Percentiles rank a stretch among this genome's conserved stretches.
These are phyloP conservation scores for Coemansia sp. DNA, from an alignment of 371 early-diverging fungal species.

Conservation along the genomic window DNA sequence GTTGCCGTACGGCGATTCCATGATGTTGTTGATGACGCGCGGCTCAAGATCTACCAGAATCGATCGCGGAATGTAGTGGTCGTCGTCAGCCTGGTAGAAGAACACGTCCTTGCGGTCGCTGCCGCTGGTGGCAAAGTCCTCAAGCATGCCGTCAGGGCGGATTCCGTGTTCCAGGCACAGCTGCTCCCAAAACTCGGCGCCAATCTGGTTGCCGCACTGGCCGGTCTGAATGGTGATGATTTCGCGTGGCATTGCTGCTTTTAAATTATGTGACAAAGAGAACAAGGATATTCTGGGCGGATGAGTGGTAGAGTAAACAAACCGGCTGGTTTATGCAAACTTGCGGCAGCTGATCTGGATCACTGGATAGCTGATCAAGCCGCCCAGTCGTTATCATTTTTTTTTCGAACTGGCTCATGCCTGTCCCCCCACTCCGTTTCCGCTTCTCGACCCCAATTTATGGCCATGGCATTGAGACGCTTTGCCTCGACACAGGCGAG, in stretches of 20 bases:
- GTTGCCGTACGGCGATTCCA: conserved; percentile 69
- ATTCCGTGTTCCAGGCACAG: conserved; percentile 92
- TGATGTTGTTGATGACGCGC: conserved; percentile 70
- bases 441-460: too few relatives aligned
- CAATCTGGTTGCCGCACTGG: conserved; percentile 98
- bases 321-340: too few relatives aligned
- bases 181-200: conserved; percentile 91
- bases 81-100: conserved; percentile 98
- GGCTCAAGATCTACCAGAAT: conserved; percentile 93
- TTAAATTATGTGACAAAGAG: neutral
- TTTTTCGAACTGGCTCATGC: too few relatives aligned
- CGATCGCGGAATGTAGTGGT: conserved; percentile 92
- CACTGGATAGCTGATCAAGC: too few relatives aligned
- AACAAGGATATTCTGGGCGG: neutral
- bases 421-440: too few relatives aligned
- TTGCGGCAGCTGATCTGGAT: too few relatives aligned
- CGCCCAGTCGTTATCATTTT: too few relatives aligned
- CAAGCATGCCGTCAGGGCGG: conserved; percentile 76
- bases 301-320: too few relatives aligned
- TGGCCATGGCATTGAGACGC: too few relatives aligned
- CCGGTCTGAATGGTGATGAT: conserved; percentile 95
- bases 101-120: conserved; percentile 97
- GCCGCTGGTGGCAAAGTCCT: conserved; percentile 84
- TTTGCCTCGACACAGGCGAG: too few relatives aligned
- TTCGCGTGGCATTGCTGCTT: conserved; percentile 63